Conservation (phyloP, 2,329 filamentous ascomycete genomes). For the Fusarium devonianum region DNA sequence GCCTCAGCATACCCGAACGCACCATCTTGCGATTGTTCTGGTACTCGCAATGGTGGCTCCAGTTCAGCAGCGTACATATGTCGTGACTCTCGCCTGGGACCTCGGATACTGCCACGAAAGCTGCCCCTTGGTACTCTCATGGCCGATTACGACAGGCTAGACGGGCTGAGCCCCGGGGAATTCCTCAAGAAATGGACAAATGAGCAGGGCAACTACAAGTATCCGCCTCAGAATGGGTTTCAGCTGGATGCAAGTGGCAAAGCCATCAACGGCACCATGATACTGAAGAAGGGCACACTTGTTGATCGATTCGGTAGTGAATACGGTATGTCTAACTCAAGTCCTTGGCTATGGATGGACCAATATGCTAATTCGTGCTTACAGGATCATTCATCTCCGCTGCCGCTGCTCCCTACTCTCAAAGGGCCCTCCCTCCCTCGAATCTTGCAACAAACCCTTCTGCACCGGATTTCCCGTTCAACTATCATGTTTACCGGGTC, state of each 20-base stretch:
- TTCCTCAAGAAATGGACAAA: conserved; percentile 49
- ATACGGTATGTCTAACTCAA: conserved; percentile 42
- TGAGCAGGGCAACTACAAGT: conserved; percentile 41
- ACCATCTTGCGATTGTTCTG: conserved; percentile 33
- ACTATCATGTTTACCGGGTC: conserved; percentile 58
- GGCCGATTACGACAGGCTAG: conserved; percentile 49
- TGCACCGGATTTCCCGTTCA: conserved; percentile 50
- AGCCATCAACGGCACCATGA: conserved; percentile 52
- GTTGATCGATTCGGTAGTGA: conserved; percentile 59
- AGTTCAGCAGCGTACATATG: conserved; percentile 43
- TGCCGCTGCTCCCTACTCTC: conserved; percentile 54
- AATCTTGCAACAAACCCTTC: conserved; percentile 50
- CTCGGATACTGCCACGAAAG: conserved; percentile 44
- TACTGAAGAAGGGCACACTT: conserved; percentile 50
- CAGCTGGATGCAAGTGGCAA: conserved; percentile 44
- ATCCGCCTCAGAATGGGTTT: conserved; percentile 54
- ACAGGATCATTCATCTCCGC: conserved; percentile 49
- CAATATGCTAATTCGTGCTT: conserved; percentile 5
- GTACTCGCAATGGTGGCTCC: conserved; percentile 29
- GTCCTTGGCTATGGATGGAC: neutral
- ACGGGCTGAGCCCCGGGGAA: conserved; percentile 49
- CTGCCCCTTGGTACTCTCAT: conserved; percentile 45
- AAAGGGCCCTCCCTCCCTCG: conserved; percentile 55
- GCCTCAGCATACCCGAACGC: conserved; percentile 22
- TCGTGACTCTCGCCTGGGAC: conserved; percentile 49